Conservation (phyloP, 306 rosid species). For the Pyrus communis region DNA sequence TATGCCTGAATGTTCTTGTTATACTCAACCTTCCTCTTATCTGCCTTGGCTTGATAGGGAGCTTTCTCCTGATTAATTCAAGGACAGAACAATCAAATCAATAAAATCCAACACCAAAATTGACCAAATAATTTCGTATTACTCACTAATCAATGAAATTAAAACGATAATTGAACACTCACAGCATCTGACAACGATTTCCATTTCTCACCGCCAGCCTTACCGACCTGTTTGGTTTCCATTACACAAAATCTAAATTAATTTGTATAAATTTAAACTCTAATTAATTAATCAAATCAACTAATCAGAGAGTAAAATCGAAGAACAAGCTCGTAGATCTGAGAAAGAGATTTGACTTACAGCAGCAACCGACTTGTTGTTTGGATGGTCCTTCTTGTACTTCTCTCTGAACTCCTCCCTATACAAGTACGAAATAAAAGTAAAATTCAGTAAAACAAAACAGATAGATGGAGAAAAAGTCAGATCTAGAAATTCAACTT, state of each 20-base stretch:
- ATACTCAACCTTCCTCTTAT: constrained; percentile 67
- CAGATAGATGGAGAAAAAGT: no score
- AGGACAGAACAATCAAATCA: neutral
- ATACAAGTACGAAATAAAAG: neutral
- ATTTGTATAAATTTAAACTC: no score
- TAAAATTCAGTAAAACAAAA: neutral
- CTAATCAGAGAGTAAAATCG: neutral
- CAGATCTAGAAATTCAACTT: neutral
- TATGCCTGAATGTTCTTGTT: constrained; percentile 43
- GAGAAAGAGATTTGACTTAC: constrained; percentile 29
- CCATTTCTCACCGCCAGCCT: constrained; percentile 88
- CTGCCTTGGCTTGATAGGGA: constrained; percentile 61
- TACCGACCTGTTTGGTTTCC: constrained; percentile 50
- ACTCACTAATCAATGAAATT: neutral
- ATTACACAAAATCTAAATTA: neutral
- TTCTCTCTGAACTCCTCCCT: constrained; percentile 80
- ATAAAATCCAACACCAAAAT: neutral
- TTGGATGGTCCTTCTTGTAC: constrained; percentile 71
- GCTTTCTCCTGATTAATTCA: constrained; percentile 55
- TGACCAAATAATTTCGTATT: neutral
- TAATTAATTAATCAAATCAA: neutral
- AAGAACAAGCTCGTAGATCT: neutral
- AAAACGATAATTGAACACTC: constrained; percentile 10
- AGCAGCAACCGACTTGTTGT: constrained; percentile 62
- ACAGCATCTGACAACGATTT: constrained; percentile 71